Percentiles rank a stretch among this genome's conserved stretches.
These are phyloP conservation scores for Tricholoma terreum DNA, from an alignment of 768 basidiomycete species.

Conservation along the genomic window DNA sequence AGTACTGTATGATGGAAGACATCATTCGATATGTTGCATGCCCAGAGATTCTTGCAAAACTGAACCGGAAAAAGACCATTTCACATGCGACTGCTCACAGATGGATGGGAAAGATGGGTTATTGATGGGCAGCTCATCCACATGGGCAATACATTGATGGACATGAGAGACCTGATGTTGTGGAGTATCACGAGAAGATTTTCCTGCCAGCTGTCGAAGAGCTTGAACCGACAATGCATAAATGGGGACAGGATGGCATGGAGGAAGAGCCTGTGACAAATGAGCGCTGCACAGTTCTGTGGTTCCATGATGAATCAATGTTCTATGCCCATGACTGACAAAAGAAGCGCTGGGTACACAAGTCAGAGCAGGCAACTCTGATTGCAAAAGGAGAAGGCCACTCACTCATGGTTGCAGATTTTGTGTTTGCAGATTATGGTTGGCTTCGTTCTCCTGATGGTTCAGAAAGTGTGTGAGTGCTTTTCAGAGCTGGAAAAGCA, in stretches of 20 bases:
- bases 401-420: conserved; percentile 34
- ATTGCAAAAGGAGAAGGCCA: conserved; percentile 24
- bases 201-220: conserved; percentile 19
- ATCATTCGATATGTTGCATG: conserved; percentile 6
- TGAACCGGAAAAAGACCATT: conserved; percentile 10
- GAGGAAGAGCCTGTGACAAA: background rate
- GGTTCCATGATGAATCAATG: conserved; percentile 29
- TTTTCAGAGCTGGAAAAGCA: conserved; percentile 24
- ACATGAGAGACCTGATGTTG: conserved; percentile 27
- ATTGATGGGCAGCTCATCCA: conserved; percentile 23
- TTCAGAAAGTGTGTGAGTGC: conserved; percentile 8
- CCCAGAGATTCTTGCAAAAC: background rate
- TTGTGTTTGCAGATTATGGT: conserved; percentile 30
- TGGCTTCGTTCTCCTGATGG: conserved; percentile 25
- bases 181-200: conserved; percentile 24
- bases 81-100: conserved; percentile 19
- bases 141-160: too few relatives aligned
- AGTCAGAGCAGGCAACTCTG: conserved; percentile 5
- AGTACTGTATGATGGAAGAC: conserved; percentile 6
- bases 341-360: too few relatives aligned
- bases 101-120: conserved; percentile 31
- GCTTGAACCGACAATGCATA: conserved; percentile 7
- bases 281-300: conserved; percentile 10
- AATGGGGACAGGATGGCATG: conserved; percentile 7
- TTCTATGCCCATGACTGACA: conserved; percentile 29